A percentile compares a stretch with the other conserved stretches of the same genome.
phyloP scores from a whole-genome alignment of 2,329 filamentous ascomycete species.

The Corniculantispora saksenae region DNA sequence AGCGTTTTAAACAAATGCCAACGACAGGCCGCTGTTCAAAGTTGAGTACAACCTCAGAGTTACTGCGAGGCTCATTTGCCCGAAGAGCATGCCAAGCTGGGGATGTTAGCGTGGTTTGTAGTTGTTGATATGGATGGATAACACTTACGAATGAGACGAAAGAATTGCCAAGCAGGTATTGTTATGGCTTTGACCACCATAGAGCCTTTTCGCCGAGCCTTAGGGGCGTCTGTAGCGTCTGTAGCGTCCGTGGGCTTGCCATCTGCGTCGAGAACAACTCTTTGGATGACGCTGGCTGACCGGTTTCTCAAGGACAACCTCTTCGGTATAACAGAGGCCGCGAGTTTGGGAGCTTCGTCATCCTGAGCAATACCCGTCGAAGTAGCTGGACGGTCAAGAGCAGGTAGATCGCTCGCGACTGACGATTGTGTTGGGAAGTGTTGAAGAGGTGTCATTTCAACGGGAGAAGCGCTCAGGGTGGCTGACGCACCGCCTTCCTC shows the following conservation, averaged over 20 bases:
- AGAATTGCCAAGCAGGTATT: conserved; percentile 97
- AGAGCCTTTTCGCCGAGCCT: conserved; percentile 47
- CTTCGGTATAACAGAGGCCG: conserved; percentile 32
- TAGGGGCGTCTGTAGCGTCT: conserved; percentile 43
- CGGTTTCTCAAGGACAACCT: conserved; percentile 43
- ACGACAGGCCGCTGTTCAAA: conserved; percentile 85
- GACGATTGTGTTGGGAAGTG: conserved; percentile 12
- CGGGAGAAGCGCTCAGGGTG: conserved; percentile 35
- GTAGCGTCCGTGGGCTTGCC: conserved; percentile 46
- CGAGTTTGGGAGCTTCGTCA: background rate
- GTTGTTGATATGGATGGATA: background rate
- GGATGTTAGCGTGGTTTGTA: conserved; percentile 35
- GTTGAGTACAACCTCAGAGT: conserved; percentile 83
- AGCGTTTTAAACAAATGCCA: conserved; percentile 90
- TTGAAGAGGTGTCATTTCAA: conserved; percentile 29
- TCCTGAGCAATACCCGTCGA: background rate
- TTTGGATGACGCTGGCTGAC: conserved; percentile 63
- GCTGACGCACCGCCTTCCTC: conserved; percentile 37
- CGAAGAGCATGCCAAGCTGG: conserved; percentile 78
- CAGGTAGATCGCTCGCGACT: conserved; percentile 5
- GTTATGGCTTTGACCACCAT: conserved; percentile 75
- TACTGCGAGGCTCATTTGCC: conserved; percentile 56
- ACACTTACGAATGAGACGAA: conserved; percentile 80
- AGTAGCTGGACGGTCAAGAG: conserved; percentile 7
- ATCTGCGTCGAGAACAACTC: conserved; percentile 55